These are phyloP conservation scores for Acanthochlamys bracteata DNA, from an alignment of 106 monocot genomes.

Conservation along the genomic window DNA sequence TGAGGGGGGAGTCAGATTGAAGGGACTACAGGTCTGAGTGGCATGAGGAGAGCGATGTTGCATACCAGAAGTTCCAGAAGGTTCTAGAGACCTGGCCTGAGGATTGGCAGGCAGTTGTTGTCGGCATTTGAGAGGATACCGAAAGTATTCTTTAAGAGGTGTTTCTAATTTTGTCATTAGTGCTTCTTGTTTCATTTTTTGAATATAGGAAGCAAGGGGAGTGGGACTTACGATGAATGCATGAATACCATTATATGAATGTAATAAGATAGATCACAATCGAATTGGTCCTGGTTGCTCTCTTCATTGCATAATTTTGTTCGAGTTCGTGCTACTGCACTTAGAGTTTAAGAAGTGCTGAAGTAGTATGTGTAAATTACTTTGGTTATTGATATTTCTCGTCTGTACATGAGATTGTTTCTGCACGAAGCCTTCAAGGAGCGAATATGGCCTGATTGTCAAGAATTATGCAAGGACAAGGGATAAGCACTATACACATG, in stretches of 20 bases:
- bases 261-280: no score
- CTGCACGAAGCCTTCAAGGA: slow-evolving; percentile 62
- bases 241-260: no score
- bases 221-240: neutral
- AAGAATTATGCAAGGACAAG: slow-evolving; percentile 91
- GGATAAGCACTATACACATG: slow-evolving; percentile 97
- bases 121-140: slow-evolving; percentile 70
- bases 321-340: no score
- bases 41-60: slow-evolving; percentile 76
- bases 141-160: slow-evolving; percentile 37
- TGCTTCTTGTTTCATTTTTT: neutral
- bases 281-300: no score
- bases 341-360: neutral
- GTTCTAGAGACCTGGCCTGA: slow-evolving; percentile 62
- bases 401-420: neutral
- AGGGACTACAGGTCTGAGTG: slow-evolving; percentile 59
- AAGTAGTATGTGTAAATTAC: neutral
- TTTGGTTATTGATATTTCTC: neutral
- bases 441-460: slow-evolving; percentile 91
- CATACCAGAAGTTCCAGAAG: slow-evolving; percentile 41
- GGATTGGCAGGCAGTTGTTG: slow-evolving; percentile 86
- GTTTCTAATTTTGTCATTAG: neutral
- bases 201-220: neutral
- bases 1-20: slow-evolving; percentile 20
- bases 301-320: no score